Evolutionary conservation across 73 alveolate genomes (phyloP).

Genomic region (Paramecium pentaurelia): DNA sequence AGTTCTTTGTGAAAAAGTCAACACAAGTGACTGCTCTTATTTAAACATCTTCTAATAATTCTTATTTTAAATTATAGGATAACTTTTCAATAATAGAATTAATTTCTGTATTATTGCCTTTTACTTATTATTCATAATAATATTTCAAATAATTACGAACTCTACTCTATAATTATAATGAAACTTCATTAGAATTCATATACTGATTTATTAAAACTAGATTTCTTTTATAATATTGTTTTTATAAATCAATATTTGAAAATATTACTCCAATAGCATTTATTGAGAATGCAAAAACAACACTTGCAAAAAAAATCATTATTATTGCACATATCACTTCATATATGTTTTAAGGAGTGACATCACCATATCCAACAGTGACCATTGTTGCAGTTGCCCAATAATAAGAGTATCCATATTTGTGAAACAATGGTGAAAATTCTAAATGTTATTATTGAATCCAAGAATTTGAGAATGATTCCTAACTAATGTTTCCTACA

Average conservation of each 20-base stretch:
- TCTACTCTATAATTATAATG: neutral
- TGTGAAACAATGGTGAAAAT: neutral
- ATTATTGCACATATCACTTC: neutral
- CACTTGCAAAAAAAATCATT: conserved; percentile 16
- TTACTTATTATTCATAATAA: neutral
- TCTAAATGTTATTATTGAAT: neutral
- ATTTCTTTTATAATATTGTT: neutral
- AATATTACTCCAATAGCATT: conserved; percentile 34
- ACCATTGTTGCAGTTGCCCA: conserved; percentile 47
- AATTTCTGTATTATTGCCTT: neutral
- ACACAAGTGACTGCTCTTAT: neutral
- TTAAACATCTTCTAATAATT: neutral
- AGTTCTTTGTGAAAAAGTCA: neutral
- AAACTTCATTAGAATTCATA: conserved; percentile 33
- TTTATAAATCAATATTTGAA: neutral
- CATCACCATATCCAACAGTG: conserved; percentile 37
- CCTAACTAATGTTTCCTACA: conserved; percentile 1
- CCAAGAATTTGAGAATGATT: neutral
- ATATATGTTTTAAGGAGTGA: neutral
- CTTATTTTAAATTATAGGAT: neutral
- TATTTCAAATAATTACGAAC: conserved; percentile 15
- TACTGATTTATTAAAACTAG: neutral
- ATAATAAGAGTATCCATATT: conserved; percentile 14
- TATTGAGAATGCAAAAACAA: conserved; percentile 14
- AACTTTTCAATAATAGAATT: neutral